These are phyloP conservation scores for Plantago ovata DNA, from an alignment of 257 asterid species.

Conservation along the genomic window DNA sequence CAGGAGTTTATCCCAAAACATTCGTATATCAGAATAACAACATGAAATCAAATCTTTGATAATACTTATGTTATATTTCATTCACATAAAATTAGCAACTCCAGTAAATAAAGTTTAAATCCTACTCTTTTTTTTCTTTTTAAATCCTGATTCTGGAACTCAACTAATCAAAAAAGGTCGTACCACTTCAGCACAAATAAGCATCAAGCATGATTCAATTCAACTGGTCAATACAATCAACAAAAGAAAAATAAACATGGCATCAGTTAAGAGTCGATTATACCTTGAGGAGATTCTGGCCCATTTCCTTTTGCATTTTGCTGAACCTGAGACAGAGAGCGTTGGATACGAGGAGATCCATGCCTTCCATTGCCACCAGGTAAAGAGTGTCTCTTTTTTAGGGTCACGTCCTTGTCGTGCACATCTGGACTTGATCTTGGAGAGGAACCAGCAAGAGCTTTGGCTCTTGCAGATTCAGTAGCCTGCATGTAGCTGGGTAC, in stretches of 20 bases:
- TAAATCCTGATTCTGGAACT: too few species aligned
- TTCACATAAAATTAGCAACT: too few species aligned
- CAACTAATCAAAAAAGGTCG: too few species aligned
- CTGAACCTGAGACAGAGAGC: conserved; percentile 69
- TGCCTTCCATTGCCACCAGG: conserved; percentile 75
- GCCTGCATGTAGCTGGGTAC: conserved; percentile 99
- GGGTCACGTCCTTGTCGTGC: conserved; percentile 58
- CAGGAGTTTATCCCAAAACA: background rate
- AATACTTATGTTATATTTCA: too few species aligned
- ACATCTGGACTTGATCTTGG: conserved; percentile 96
- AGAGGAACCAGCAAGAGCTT: conserved; percentile 65
- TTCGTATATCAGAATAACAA: too few species aligned
- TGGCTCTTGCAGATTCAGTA: conserved; percentile 93
- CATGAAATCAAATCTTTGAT: too few species aligned
- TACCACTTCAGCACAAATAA: conserved; percentile 9
- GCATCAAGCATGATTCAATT: conserved; percentile 6
- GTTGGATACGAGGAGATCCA: conserved; percentile 81
- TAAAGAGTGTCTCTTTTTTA: conserved; percentile 79
- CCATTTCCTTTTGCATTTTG: conserved; percentile 63
- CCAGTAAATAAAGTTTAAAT: too few species aligned
- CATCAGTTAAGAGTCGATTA: conserved; percentile 17
- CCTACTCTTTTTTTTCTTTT: too few species aligned
- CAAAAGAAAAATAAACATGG: conserved; percentile 4
- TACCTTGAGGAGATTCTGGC: conserved; percentile 84
- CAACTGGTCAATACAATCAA: conserved; percentile 3